Conservation (phyloP, 2,329 filamentous ascomycete species). For the Alternaria sp. region DNA sequence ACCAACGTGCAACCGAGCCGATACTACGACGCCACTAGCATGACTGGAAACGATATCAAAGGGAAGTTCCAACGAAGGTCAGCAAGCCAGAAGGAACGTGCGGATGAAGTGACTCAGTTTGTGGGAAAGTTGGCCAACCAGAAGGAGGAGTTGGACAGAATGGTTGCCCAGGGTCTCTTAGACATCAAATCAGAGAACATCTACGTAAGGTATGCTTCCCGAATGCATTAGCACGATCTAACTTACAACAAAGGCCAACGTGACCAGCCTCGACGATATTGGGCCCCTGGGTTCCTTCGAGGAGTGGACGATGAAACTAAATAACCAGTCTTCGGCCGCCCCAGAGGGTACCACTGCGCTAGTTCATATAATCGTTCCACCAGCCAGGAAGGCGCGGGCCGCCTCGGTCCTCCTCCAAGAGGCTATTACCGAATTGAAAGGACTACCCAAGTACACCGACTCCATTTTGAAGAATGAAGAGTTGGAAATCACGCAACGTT, state of each 20-base stretch:
- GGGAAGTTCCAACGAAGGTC: background rate
- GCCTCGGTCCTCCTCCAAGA: background rate
- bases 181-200: background rate
- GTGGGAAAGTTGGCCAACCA: background rate
- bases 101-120: background rate
- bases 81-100: background rate
- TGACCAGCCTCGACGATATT: background rate
- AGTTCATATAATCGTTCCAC: background rate
- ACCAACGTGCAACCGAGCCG: background rate
- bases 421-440: background rate
- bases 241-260: background rate
- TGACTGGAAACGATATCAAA: background rate
- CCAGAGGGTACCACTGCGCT: background rate
- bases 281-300: background rate
- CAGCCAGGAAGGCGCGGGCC: background rate
- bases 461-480: background rate
- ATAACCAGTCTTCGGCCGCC: background rate
- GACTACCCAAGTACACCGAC: background rate
- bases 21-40: background rate
- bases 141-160: background rate
- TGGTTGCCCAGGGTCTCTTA: background rate
- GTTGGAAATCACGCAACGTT: background rate
- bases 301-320: background rate
- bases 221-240: background rate
- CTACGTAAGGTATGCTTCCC: background rate